Evolutionary conservation across 805 yeast genomes (phyloP).

Genomic region (Ogataea wickerhamii): DNA sequence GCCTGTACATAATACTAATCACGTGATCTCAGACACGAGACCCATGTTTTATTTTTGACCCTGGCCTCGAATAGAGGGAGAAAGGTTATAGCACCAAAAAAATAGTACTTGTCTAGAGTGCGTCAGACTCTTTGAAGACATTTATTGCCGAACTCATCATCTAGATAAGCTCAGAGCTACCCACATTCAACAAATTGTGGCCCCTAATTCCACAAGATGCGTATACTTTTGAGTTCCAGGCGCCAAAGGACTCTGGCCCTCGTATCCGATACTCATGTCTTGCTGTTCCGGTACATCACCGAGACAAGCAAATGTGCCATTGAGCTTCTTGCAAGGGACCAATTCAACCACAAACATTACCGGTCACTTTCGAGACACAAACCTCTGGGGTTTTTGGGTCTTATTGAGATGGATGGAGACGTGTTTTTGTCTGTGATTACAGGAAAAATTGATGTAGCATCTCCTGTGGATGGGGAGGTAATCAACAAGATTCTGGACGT

Average conservation of each 20-base stretch:
- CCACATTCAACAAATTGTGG: too few species aligned
- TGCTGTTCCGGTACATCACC: conserved; percentile 42
- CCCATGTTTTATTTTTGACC: background rate
- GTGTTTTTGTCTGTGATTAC: conserved; percentile 78
- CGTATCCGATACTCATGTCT: conserved; percentile 40
- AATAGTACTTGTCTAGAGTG: too few species aligned
- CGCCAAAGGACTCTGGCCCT: conserved; percentile 40
- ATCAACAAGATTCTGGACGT: conserved; percentile 80
- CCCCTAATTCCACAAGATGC: conserved; percentile 36
- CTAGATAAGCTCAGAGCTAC: too few species aligned
- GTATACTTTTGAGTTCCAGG: conserved; percentile 32
- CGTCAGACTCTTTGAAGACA: too few species aligned
- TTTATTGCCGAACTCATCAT: too few species aligned
- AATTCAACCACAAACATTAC: conserved; percentile 37
- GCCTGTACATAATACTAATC: too few species aligned
- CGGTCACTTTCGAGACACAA: conserved; percentile 42
- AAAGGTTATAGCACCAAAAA: too few species aligned
- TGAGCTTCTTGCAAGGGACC: conserved; percentile 41
- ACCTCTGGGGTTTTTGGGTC: conserved; percentile 72
- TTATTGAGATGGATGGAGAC: conserved; percentile 65
- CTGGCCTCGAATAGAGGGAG: too few species aligned
- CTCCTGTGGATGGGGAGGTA: conserved; percentile 74
- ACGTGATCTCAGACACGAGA: too few species aligned
- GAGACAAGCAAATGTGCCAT: conserved; percentile 42
- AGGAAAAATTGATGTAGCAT: conserved; percentile 72